Evolutionary conservation across 192 early-diverging fungal species (phyloP).

Genomic region (Coemansia sp.): DNA sequence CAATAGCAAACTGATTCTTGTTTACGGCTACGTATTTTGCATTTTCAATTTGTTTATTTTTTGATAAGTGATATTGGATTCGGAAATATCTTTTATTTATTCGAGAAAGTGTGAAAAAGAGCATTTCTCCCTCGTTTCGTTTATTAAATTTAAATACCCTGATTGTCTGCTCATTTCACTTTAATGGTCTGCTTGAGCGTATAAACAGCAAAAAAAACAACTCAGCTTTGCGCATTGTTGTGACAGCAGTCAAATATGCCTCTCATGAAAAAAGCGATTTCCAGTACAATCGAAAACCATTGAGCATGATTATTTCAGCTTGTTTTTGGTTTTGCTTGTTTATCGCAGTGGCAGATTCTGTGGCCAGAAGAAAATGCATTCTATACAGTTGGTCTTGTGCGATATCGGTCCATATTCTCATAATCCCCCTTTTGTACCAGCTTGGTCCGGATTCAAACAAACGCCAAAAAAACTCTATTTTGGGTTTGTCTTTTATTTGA

Average conservation of each 20-base stretch:
- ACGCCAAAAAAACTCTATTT: neutral
- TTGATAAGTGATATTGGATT: too few species aligned
- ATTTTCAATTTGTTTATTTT: too few species aligned
- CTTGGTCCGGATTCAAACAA: neutral
- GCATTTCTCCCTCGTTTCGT: neutral
- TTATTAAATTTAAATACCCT: constrained; percentile 2
- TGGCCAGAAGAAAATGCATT: neutral
- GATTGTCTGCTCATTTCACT: neutral
- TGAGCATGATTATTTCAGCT: neutral
- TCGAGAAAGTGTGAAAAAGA: too few species aligned
- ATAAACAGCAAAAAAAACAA: neutral
- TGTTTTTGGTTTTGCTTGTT: neutral
- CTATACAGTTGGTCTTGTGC: neutral
- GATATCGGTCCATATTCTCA: neutral
- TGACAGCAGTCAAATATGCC: neutral
- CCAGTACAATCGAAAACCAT: neutral
- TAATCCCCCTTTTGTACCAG: neutral
- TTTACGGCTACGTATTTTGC: too few species aligned
- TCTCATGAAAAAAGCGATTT: neutral
- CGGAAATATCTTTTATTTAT: neutral
- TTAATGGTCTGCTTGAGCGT: neutral
- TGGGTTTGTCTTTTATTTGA: neutral
- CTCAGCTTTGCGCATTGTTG: neutral
- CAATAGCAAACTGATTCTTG: too few species aligned
- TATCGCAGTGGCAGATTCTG: neutral